Percentiles rank a stretch among this genome's conserved stretches.
phyloP scores from a whole-genome alignment of 192 early-diverging fungal species.

The Linnemannia hyalina region DNA sequence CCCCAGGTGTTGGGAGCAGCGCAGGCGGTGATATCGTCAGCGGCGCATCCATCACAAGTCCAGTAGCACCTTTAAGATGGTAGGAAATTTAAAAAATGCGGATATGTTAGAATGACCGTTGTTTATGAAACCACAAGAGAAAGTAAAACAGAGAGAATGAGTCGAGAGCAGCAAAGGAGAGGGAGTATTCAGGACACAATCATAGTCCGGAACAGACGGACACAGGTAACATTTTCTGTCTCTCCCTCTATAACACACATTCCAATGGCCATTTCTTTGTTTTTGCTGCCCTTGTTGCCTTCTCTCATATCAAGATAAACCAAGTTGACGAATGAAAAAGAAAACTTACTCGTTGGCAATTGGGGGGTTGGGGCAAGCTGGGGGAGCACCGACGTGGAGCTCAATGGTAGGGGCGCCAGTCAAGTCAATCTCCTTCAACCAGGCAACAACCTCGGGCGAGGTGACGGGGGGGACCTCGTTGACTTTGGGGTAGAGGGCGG shows the following conservation, averaged over 20 bases:
- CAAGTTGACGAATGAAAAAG: background rate
- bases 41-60: conserved; percentile 59
- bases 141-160: background rate
- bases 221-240: no score
- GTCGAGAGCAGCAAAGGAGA: no score
- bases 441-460: conserved; percentile 33
- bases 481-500: conserved; percentile 34
- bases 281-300: no score
- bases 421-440: conserved; percentile 56
- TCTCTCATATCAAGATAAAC: no score
- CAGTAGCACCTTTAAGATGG: conserved; percentile 50
- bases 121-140: background rate
- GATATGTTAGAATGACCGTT: no score
- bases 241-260: no score
- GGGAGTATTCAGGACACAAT: no score
- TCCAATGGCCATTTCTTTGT: no score
- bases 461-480: conserved; percentile 29
- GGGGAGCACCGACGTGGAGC: conserved; percentile 24
- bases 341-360: conserved; percentile 28
- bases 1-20: conserved; percentile 66
- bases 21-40: conserved; percentile 61
- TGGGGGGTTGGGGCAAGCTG: conserved; percentile 26
- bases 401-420: conserved; percentile 33
- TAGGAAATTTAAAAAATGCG: background rate
- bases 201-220: no score